A percentile compares a stretch with the other conserved stretches of the same genome.
phyloP scores from a whole-genome alignment of 108 stramenopile species.

The Aurantiochytrium sp. region DNA sequence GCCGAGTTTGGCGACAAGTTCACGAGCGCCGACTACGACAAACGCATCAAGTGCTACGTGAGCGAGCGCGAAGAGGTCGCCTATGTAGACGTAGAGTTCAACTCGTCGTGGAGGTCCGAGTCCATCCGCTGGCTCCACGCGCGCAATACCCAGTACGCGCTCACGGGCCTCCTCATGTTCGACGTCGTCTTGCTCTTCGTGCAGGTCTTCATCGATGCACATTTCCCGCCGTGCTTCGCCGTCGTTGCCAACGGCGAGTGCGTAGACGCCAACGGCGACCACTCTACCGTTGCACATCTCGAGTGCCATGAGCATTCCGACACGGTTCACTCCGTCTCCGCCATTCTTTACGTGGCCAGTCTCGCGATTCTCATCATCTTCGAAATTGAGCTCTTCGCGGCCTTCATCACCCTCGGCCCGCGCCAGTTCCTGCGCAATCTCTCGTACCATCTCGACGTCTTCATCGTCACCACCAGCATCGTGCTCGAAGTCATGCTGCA shows the following conservation, averaged over 20 bases:
- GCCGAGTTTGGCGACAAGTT: background rate
- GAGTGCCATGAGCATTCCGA: background rate
- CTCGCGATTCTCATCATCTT: slow-evolving; percentile 17
- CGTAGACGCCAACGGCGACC: background rate
- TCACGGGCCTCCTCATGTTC: background rate
- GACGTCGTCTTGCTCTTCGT: background rate
- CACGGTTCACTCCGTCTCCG: background rate
- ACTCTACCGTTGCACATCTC: background rate
- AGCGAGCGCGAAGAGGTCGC: background rate
- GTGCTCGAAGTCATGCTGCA: background rate
- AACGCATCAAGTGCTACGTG: background rate
- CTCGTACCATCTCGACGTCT: background rate
- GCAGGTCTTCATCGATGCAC: slow-evolving; percentile 5
- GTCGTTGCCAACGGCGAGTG: background rate
- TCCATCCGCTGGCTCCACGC: background rate
- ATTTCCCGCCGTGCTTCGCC: slow-evolving; percentile 21
- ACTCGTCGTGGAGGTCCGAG: background rate
- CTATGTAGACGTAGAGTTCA: background rate
- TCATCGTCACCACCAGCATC: background rate
- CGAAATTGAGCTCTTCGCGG: background rate
- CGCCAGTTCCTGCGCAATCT: background rate
- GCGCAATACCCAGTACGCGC: background rate
- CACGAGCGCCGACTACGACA: background rate
- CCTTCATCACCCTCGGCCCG: background rate
- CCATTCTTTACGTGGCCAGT: background rate